Evolutionary conservation across 805 yeast species (phyloP).

Genomic region (Candida endomychidarum): DNA sequence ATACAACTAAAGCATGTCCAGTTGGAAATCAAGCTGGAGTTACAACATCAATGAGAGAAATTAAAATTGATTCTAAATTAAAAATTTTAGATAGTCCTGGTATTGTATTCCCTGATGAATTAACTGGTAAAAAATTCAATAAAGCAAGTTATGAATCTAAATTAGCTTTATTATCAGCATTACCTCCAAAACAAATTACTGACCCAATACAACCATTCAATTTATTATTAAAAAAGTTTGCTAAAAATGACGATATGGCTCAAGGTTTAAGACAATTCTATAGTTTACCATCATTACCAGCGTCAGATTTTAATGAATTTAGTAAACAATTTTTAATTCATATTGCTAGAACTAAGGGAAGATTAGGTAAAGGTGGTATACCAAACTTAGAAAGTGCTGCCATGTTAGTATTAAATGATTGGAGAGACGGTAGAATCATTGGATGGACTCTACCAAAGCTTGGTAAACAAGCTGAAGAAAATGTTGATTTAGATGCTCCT

Average conservation of each 20-base stretch:
- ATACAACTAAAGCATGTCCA: conserved; percentile 78
- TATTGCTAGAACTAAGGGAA: conserved; percentile 88
- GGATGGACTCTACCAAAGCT: conserved; percentile 84
- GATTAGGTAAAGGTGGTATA: conserved; percentile 89
- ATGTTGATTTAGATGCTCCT: conserved; percentile 29
- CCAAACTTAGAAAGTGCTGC: conserved; percentile 90
- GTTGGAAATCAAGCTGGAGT: conserved; percentile 98
- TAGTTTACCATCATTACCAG: conserved; percentile 77
- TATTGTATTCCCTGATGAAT: conserved; percentile 84
- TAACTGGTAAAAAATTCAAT: conserved; percentile 41
- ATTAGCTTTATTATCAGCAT: conserved; percentile 79
- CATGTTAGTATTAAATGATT: conserved; percentile 77
- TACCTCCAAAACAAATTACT: conserved; percentile 79
- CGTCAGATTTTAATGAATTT: conserved; percentile 68
- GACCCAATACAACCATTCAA: conserved; percentile 86
- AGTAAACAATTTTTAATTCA: conserved; percentile 86
- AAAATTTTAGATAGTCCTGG: conserved; percentile 95
- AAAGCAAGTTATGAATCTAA: conserved; percentile 81
- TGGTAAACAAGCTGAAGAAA: conserved; percentile 34
- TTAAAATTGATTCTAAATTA: conserved; percentile 86
- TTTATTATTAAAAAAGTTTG: conserved; percentile 69
- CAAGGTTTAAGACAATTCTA: conserved; percentile 72
- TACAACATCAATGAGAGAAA: conserved; percentile 87
- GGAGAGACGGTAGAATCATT: conserved; percentile 93
- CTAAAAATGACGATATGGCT: conserved; percentile 75